phyloP scores from a whole-genome alignment of 805 yeast genomes.

The Lachancea kluyveri region DNA sequence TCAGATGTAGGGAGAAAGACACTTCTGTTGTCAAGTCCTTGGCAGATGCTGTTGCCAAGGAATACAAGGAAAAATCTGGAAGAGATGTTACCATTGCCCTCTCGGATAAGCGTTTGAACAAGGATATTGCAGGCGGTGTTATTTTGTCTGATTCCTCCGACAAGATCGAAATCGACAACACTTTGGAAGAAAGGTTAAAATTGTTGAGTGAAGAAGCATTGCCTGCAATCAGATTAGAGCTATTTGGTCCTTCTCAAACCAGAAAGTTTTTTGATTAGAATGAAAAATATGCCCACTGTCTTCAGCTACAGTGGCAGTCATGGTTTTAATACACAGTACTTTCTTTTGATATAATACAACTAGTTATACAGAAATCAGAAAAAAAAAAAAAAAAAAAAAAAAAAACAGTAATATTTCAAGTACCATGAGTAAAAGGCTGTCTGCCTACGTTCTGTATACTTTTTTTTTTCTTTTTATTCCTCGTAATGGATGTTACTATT shows the following conservation, averaged over 20 bases:
- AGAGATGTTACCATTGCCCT: slow-evolving; percentile 49
- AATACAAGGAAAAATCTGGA: slow-evolving; percentile 58
- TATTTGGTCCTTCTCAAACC: slow-evolving; percentile 77
- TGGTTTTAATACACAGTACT: too few species aligned
- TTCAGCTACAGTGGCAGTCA: too few species aligned
- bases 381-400: too few species aligned
- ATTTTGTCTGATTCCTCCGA: slow-evolving; percentile 63
- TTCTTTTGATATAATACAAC: too few species aligned
- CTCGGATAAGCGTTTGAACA: slow-evolving; percentile 54
- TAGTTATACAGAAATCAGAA: too few species aligned
- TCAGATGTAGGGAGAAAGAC: slow-evolving; percentile 46
- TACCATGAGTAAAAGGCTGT: too few species aligned
- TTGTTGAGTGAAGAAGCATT: slow-evolving; percentile 76
- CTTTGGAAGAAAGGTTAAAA: slow-evolving; percentile 89
- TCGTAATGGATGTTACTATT: too few species aligned
- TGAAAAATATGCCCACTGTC: too few species aligned
- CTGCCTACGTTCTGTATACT: too few species aligned
- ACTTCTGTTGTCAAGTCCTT: slow-evolving; percentile 34
- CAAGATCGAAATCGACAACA: slow-evolving; percentile 84
- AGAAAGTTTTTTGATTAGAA: slow-evolving; percentile 90
- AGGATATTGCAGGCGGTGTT: slow-evolving; percentile 74
- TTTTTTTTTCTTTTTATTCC: too few species aligned
- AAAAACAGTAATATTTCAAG: too few species aligned
- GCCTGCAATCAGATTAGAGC: slow-evolving; percentile 86
- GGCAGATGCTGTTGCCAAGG: slow-evolving; percentile 51